These are phyloP conservation scores for Trichoderma harzianum DNA, from an alignment of 2,329 filamentous ascomycete genomes.

Conservation along the genomic window DNA sequence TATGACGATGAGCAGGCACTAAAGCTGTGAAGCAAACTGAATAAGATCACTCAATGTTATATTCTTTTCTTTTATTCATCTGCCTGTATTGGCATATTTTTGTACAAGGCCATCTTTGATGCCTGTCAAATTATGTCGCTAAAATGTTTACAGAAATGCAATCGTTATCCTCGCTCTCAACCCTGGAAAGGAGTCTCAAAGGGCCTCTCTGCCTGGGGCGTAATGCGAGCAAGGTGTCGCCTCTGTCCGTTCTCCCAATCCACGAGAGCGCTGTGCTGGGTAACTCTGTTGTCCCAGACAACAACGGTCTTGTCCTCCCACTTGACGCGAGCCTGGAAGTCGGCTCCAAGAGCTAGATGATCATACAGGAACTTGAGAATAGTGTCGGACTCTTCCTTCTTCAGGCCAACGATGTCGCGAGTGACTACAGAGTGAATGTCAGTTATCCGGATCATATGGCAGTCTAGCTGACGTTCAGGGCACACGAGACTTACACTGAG, in stretches of 20 bases:
- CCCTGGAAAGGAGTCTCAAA: conserved; percentile 60
- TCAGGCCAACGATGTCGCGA: conserved; percentile 74
- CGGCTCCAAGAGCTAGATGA: conserved; percentile 53
- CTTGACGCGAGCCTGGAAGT: conserved; percentile 68
- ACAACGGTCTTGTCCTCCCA: conserved; percentile 80
- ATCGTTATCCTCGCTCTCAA: neutral
- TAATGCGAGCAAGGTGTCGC: conserved; percentile 76
- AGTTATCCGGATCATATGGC: neutral
- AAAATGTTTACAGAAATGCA: neutral
- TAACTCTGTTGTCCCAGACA: conserved; percentile 82
- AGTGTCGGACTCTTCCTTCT: conserved; percentile 81
- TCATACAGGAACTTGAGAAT: conserved; percentile 68
- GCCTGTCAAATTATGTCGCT: neutral
- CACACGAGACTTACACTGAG: conserved; percentile 60
- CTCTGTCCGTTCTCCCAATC: conserved; percentile 80
- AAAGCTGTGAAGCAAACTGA: neutral
- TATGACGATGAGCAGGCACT: neutral
- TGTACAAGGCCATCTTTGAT: neutral
- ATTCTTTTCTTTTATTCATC: neutral
- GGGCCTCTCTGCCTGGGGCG: conserved; percentile 75
- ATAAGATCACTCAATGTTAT: neutral
- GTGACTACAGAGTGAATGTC: conserved; percentile 54
- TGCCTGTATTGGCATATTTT: neutral
- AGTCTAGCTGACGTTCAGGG: neutral
- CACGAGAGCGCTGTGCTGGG: conserved; percentile 72